Base-by-base conservation (phyloP, 768 basidiomycete species). In the Kwoniella dendrophila region DNA sequence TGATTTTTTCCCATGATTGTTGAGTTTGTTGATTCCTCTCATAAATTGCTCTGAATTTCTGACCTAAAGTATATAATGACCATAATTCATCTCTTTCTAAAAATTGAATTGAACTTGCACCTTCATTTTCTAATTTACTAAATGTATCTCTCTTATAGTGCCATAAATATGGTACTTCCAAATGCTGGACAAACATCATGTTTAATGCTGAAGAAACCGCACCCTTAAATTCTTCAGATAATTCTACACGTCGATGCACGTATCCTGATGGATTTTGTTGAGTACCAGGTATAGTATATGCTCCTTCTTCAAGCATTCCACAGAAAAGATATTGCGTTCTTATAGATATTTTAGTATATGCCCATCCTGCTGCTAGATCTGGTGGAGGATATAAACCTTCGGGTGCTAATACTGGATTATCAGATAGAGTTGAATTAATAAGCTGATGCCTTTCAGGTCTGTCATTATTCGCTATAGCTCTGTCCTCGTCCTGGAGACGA, bases 381-480 rank as follows among this genome's bases (percentile, higher is more conserved):
- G 84, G 84, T 66, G 87, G 86, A 6, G 86, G 85, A 64, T 91
- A 83, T 33, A 85, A 83, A 45, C 83, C 83, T 68, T 71, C 62
- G 6, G 75, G 69, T 8, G 67, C 63, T 36, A 70, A 57, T 24
- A 75, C 62, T 16, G 76, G 75, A 41, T 78, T 78, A 57, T 76
- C 69, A 1, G 90, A 90, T n/a, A 96, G 80, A 0, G 92, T 89
- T 22, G 90, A 91, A 22, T 87, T 89, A 14, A 88, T 86, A 20
- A 98, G 84, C 77, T 95, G 93, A 89, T 94, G 92, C 49, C 96
- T 88, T 76, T 99, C 96, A 1, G 96, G 96, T 36, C 90, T 86
- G 79, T 98, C 96, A 74, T 85, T 86, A 18, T 85, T 86, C 47
- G 94, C 88, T 64, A 99, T 94, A 47, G 91, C 82, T 71, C 95